Base-by-base conservation (phyloP, 108 stramenopile species). In the Aurantiochytrium sp. region DNA sequence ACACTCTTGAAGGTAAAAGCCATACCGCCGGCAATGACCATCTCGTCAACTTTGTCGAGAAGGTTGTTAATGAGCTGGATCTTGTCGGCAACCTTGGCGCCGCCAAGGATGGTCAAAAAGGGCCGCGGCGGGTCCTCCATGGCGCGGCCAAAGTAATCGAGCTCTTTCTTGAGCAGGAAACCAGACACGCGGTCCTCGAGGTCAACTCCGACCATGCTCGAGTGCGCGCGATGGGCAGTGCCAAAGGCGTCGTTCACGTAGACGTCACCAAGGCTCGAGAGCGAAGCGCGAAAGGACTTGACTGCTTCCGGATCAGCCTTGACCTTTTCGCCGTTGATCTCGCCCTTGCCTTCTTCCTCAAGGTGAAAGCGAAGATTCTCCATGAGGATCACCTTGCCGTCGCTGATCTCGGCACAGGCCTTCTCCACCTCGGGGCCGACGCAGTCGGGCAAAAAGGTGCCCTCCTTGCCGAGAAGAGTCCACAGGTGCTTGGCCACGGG, bases 241-340 rank as follows among this genome's bases (percentile, higher is more conserved):
- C 99, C 99, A 91, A 99, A 99, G 44, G 99, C 99, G 92, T 99
- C 99, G 95, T 97, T 98, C 69, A 98, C 98, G 93, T 96, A 99
- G 88, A 96, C 96, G 96, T 73, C 96, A 95, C 93, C 95, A 92
- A 88, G 97, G 64, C 94, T 96, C 57, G 96, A 96, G 21, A 98
- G 90, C 29, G 95, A 96, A 4, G 91, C 95, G 14, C 95, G 90
- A 21, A 98, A 94, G 69, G 90, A 94, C 76, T 83, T 83, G 25
- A 83, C 76, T 23, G 44, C 49, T 43, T 19, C 76, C n/a, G 76
- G 76, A 45, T 83, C 76, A 6, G 76, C 76, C 28, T 83, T 83
- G 23, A 83, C 76, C 76, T 83, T 83, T 91, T 97, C 96, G 94
- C 96, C 96, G 92, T 99, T 94, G 89, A 98, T 98, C 10, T 91